Conservation (phyloP, 1,284 basidiomycete genomes). For the Ustilago bromivora region DNA sequence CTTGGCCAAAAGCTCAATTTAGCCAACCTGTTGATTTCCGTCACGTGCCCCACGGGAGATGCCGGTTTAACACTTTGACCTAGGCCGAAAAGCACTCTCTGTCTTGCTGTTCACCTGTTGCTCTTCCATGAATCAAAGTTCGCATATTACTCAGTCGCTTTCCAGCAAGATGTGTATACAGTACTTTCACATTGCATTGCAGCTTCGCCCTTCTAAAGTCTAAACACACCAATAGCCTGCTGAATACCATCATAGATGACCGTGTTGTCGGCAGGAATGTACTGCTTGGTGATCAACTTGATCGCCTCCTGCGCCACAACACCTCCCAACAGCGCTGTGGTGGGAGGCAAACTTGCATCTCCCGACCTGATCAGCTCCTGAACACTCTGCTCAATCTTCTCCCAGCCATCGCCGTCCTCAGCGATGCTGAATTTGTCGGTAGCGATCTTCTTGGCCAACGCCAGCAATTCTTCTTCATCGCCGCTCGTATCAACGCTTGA, state of each 20-base stretch:
- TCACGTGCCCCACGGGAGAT: not conserved
- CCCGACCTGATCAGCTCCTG: constrained; percentile 86
- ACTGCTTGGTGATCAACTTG: constrained; percentile 96
- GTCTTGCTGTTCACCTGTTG: too few relatives aligned
- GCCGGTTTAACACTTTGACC: not conserved
- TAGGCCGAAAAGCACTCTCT: not conserved
- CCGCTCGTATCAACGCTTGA: constrained; percentile 43
- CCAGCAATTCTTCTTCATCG: constrained; percentile 58
- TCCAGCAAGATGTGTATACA: not conserved
- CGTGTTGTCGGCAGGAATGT: constrained; percentile 88
- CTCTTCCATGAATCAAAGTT: too few relatives aligned
- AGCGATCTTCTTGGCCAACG: constrained; percentile 29
- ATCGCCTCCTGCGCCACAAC: constrained; percentile 96
- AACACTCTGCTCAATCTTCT: constrained; percentile 76
- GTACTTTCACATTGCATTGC: not conserved
- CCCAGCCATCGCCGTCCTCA: constrained; percentile 69
- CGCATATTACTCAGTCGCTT: not conserved
- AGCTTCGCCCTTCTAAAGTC: constrained; percentile 35
- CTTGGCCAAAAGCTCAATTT: constrained; percentile 2
- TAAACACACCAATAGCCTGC: constrained; percentile 61
- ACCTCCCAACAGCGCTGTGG: constrained; percentile 91
- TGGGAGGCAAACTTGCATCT: constrained; percentile 84
- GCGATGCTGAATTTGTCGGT: constrained; percentile 16
- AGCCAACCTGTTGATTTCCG: not conserved
- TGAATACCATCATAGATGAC: constrained; percentile 88